phyloP scores from a whole-genome alignment of 1,139 yeast species.

The Saccharomyces pastorianus region DNA sequence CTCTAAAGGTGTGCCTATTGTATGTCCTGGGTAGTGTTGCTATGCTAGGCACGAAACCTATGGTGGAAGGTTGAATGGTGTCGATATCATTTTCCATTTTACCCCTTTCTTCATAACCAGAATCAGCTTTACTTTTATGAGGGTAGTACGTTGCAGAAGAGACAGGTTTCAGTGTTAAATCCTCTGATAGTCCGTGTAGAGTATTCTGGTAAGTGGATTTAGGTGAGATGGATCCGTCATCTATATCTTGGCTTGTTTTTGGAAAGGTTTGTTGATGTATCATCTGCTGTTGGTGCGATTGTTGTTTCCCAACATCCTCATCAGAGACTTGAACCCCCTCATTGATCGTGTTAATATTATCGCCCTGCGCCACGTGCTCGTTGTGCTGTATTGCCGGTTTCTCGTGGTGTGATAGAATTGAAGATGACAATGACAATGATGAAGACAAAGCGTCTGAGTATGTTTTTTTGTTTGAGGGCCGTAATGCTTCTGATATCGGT shows the following conservation, averaged over 20 bases:
- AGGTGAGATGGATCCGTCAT: background rate
- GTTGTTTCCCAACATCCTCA: background rate
- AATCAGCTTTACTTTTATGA: conserved; percentile 36
- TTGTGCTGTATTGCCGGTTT: background rate
- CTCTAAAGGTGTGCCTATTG: background rate
- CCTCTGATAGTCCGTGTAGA: conserved; percentile 6
- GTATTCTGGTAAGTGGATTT: background rate
- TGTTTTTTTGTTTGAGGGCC: background rate
- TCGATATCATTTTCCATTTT: background rate
- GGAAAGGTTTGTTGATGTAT: background rate
- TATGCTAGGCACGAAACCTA: background rate
- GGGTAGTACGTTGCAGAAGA: conserved; percentile 65
- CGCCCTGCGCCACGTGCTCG: background rate
- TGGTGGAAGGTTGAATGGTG: conserved; percentile 5
- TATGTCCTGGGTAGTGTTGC: background rate
- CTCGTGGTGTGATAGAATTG: background rate
- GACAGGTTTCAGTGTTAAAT: conserved; percentile 40
- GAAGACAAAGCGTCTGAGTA: background rate
- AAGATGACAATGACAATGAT: background rate
- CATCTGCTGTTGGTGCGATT: background rate
- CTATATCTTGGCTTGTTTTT: background rate
- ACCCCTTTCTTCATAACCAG: conserved; percentile 2
- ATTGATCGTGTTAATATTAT: background rate
- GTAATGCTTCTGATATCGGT: background rate
- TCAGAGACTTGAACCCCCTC: background rate